Evolutionary conservation across 164 flowering plant species (phyloP).

Genomic region (Sedum album): DNA sequence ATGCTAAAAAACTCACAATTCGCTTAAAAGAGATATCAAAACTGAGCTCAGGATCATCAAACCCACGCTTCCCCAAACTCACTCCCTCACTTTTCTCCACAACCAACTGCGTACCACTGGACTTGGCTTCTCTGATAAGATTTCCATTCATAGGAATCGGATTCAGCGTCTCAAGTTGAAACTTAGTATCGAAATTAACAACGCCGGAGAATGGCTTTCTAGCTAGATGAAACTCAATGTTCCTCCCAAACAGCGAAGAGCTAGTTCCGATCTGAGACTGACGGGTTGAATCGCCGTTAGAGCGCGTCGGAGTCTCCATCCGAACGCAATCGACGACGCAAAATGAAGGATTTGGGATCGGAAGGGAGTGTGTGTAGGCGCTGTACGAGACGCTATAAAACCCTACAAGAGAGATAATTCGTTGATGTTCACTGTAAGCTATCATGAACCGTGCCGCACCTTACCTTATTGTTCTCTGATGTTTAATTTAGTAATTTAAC

Average conservation of each 20-base stretch:
- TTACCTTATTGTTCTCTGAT: no score
- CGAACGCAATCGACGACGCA: not conserved
- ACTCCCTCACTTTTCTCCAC: conserved; percentile 30
- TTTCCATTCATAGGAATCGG: conserved; percentile 22
- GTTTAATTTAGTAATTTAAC: no score
- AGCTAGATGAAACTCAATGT: conserved; percentile 53
- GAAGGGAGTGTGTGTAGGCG: not conserved
- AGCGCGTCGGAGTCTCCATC: not conserved
- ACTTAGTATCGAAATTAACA: conserved; percentile 16
- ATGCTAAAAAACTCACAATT: conserved; percentile 45
- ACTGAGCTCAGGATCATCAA: conserved; percentile 54
- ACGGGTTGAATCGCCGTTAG: not conserved
- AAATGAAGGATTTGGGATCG: not conserved
- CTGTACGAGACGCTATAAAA: not conserved
- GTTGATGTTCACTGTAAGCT: not conserved
- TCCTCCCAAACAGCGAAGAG: conserved; percentile 27
- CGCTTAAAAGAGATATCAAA: conserved; percentile 48
- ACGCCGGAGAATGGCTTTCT: conserved; percentile 34
- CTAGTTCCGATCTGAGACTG: not conserved
- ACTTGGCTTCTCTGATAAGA: not conserved
- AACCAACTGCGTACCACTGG: not conserved
- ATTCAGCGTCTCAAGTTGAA: conserved; percentile 60
- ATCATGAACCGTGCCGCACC: not conserved
- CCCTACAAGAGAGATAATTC: not conserved
- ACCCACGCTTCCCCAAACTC: conserved; percentile 29